Evolutionary conservation across 441 rosid genomes (phyloP).

Genomic region (Pelargonium cotyledonis): DNA sequence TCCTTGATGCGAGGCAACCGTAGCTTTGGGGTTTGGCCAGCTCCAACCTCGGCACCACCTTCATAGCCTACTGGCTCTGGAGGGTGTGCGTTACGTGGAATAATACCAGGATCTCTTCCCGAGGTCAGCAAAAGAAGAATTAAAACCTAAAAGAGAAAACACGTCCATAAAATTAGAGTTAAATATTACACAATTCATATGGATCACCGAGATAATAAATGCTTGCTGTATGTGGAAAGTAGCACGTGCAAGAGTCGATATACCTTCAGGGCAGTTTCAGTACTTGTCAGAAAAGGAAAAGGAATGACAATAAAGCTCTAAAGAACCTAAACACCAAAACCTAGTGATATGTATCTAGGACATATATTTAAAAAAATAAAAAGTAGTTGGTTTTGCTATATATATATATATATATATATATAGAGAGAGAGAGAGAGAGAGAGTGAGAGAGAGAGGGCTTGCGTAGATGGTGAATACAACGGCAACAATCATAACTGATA

Average conservation of each 20-base stretch:
- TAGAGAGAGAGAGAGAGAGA: background rate
- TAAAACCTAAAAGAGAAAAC: slow-evolving; percentile 52
- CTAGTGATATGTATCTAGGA: no score
- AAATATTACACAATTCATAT: slow-evolving; percentile 1
- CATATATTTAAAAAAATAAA: no score
- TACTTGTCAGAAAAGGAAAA: no score
- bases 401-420: background rate
- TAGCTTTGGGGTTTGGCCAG: slow-evolving; percentile 57
- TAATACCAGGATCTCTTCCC: slow-evolving; percentile 94
- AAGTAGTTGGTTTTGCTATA: background rate
- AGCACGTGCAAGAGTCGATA: background rate
- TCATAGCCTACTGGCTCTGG: slow-evolving; percentile 76
- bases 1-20: slow-evolving; percentile 77
- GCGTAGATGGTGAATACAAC: slow-evolving; percentile 54
- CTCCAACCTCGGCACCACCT: slow-evolving; percentile 43
- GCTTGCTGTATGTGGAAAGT: background rate
- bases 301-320: no score
- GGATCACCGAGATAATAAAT: background rate
- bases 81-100: slow-evolving; percentile 77
- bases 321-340: no score
- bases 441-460: slow-evolving; percentile 33
- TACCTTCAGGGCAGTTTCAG: no score
- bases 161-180: background rate
- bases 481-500: slow-evolving; percentile 48
- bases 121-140: slow-evolving; percentile 75